Evolutionary conservation across 192 early-diverging fungal genomes (phyloP), one percentile per base, ranked within the genome.

Genomic region (Coemansia sp.): DNA sequence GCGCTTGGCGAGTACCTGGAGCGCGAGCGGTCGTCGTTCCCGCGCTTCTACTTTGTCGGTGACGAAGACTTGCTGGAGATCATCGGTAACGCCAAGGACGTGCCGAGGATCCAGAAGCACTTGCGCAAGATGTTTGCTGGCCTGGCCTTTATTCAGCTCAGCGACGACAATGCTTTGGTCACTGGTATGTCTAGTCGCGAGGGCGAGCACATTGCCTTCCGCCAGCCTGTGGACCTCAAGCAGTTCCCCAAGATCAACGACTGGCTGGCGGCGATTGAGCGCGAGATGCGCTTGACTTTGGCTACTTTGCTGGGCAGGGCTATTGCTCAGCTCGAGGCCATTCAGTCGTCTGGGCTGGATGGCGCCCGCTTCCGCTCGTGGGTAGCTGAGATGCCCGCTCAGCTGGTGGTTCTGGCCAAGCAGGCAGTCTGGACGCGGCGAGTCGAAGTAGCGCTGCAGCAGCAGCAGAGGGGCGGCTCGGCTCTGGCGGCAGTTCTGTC

Each of bases 91-190:
- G 89, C 91, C 72, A 96, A 98, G 76, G 97, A 99, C 69, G 89
- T 99, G 52, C 74, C 88, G 21, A 90, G 96, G 42, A 96, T 98
- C 68, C 96, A 99, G 74, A 98, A 98, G 73, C 98, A 99, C 76
- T 91, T 99, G 82, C 96, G 95, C 76, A 99, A 99, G 86, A 98
- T 99, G 96, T 99, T 99, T 91, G 95, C 97, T 11, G 98, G 97
- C 44, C 89, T 98, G 57, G 84, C 91, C 10, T 90, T 87, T 44
- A 89, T 98, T 37, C 69, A 93, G n/a, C 81, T 97, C 28, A 87
- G 84, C 37, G 97, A 98, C 21, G 96, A 97, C 63, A 74, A 81
- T 11, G 73, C 87, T 3, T 58, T 75, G 8, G 93, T 99, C 32
- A 43, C 82, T 3, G 96, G 96, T 42, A 90, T 99, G 85, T 84